phyloP scores from a whole-genome alignment of 129 eudicot genomes.

The Lonicera japonica region DNA sequence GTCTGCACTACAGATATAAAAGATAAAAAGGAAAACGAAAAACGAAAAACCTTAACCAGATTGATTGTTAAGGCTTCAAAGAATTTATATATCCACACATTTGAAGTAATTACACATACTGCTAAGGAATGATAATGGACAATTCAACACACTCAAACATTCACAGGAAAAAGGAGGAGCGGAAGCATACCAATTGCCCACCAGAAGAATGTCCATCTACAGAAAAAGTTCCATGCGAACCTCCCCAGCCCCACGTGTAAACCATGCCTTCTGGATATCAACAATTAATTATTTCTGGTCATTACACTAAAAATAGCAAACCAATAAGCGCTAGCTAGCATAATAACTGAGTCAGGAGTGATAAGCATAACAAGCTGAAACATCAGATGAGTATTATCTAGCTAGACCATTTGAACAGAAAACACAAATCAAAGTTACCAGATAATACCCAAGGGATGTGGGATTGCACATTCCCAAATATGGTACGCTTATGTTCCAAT shows the following conservation, averaged over 20 bases:
- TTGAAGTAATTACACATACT: neutral
- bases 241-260: constrained; percentile 99
- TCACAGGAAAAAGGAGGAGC: neutral
- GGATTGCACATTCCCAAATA: too few species aligned
- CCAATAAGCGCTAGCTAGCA: too few species aligned
- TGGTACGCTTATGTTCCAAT: too few species aligned
- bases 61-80: neutral
- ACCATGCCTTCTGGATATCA: constrained; percentile 54
- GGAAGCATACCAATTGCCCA: constrained; percentile 81
- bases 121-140: too few species aligned
- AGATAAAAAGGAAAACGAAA: neutral
- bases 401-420: too few species aligned
- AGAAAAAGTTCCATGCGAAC: constrained; percentile 81
- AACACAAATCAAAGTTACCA: too few species aligned
- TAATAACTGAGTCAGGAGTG: too few species aligned
- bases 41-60: neutral
- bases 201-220: constrained; percentile 95
- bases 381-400: too few species aligned
- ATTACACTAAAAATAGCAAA: constrained; percentile 11
- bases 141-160: too few species aligned
- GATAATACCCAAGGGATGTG: too few species aligned
- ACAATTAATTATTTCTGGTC: neutral
- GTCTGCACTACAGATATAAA: too few species aligned
- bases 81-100: neutral
- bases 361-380: too few species aligned